These are phyloP conservation scores for Eucalyptus victrix DNA, from an alignment of 345 rosid genomes.

Conservation along the genomic window DNA sequence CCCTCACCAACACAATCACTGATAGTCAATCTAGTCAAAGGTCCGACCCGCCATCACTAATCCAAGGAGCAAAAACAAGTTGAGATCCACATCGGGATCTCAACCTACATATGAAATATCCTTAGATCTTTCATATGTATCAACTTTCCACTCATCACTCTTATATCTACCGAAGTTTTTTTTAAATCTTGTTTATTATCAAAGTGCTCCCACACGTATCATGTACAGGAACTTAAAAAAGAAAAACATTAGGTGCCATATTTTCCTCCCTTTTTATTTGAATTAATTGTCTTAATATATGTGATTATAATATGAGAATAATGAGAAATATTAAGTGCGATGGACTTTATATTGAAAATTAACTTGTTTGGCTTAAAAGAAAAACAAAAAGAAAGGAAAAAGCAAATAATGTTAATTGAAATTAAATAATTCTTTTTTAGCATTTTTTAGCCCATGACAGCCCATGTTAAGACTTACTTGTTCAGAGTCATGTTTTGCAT, in stretches of 20 bases:
- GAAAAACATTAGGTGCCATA: background rate
- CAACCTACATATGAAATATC: conserved; percentile 20
- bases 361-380: background rate
- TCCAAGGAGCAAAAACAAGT: conserved; percentile 51
- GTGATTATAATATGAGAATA: background rate
- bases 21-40: conserved; percentile 76
- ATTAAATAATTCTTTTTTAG: background rate
- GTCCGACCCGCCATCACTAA: conserved; percentile 68
- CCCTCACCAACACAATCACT: conserved; percentile 72
- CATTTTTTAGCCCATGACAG: background rate
- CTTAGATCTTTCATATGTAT: conserved; percentile 29
- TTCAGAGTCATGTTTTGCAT: background rate
- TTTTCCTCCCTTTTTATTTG: background rate
- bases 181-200: background rate
- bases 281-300: too few relatives aligned
- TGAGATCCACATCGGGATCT: conserved; percentile 47
- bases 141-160: conserved; percentile 75
- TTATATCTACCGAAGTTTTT: conserved; percentile 26
- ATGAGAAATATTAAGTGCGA: background rate
- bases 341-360: background rate
- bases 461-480: background rate
- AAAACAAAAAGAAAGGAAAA: background rate
- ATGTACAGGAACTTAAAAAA: background rate
- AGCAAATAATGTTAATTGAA: background rate
- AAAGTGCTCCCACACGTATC: background rate